Evolutionary conservation across 2,329 filamentous ascomycete genomes (phyloP).

Genomic region (Trichoderma harzianum): DNA sequence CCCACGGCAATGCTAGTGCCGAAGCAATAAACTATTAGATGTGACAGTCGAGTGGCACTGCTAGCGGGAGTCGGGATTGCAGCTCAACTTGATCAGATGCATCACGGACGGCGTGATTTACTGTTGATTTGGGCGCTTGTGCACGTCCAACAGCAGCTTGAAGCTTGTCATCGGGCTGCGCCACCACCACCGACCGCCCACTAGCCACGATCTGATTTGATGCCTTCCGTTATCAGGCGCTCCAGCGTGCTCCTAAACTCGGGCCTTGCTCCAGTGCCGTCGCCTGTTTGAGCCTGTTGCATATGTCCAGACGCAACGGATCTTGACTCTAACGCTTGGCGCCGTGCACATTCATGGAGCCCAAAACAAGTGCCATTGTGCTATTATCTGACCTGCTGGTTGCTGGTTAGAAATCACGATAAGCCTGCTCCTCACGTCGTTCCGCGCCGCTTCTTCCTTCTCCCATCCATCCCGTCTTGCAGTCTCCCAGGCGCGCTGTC

Average conservation of each 20-base stretch:
- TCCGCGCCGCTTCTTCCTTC: neutral
- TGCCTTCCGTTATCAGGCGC: neutral
- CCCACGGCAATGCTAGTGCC: conserved; percentile 3
- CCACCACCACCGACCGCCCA: conserved; percentile 2
- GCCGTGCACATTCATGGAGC: conserved; percentile 9
- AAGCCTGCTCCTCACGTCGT: conserved; percentile 13
- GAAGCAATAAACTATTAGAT: neutral
- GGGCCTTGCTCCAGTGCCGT: neutral
- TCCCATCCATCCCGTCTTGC: neutral
- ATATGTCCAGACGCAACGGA: conserved; percentile 11
- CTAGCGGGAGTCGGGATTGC: neutral
- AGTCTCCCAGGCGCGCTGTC: neutral
- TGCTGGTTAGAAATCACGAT: neutral
- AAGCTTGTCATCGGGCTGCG: neutral
- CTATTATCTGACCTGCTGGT: conserved; percentile 3
- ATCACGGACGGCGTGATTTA: neutral
- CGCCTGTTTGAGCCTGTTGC: conserved; percentile 13
- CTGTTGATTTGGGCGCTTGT: neutral
- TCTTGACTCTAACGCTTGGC: conserved; percentile 11
- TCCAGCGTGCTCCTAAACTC: neutral
- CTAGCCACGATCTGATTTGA: conserved; percentile 7
- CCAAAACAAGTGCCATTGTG: neutral
- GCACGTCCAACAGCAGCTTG: neutral
- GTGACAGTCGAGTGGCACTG: neutral
- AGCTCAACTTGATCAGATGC: neutral